Base-by-base conservation (phyloP, 768 basidiomycete genomes). In the Amanita rubescens region DNA sequence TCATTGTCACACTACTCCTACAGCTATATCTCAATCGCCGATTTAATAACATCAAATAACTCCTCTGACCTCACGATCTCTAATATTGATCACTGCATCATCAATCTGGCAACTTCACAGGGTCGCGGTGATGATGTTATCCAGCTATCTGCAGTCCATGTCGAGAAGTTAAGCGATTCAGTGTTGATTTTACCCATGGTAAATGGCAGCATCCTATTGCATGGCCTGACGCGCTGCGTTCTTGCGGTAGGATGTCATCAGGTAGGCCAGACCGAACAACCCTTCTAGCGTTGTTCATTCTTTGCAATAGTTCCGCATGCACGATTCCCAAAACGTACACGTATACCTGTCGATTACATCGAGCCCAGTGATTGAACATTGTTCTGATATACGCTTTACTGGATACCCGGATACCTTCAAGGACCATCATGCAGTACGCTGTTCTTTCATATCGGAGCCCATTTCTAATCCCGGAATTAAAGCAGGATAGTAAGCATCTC, bases 291-390 rank as follows among this genome's bases (percentile, higher is more conserved):
- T 34, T 12, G 22, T 30, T 55, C 30, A 33, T 51, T 25, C 51
- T 22, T 19, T 27, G 22, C 46, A 38, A 17, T 47, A 95, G 93
- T 92, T 93, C 63, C 84, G 93, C 41, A 92, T 95, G 80, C 93
- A 94, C 64, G 74, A 77, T 17, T 91, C 92, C 1, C 72, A 63
- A 0, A 55, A 71, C 8, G 78, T 85, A 0, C 80, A 82, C 47
- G 77, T 92, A 2, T 84, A 86, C 59, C 75, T 94, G 2, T 70
- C 78, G 5, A 80, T 83, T 10, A 62, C 69, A 3, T 90, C 90
- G 3, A 81, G 83, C 42, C 91, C 92, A 1, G 75, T 91, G 65
- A 90, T 94, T 41, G 93, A 95, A 62, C 74, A 85, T 57, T 92
- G 83, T 60, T 69, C 70, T 0, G 59, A 60, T 0, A 78, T 94